Base-by-base conservation (phyloP, 495 filamentous ascomycete species). In the Sordaria brevicollis region DNA sequence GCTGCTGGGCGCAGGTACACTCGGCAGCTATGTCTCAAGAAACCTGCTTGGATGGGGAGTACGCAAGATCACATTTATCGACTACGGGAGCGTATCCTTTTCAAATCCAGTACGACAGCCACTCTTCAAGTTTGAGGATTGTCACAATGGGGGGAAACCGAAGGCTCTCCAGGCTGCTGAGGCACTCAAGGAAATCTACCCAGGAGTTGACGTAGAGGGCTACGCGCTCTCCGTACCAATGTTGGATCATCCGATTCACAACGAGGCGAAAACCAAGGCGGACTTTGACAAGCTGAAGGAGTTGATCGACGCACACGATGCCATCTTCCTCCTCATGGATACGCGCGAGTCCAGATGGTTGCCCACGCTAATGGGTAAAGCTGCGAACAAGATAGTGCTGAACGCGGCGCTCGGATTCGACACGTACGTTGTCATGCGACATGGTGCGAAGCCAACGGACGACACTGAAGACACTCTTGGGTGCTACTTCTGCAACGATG, bases 401-500 rank as follows among this genome's bases (percentile, higher is more conserved):
- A 99, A 97, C 80, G 93, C 94, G 35, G 95, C 95, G 17, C 83
- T 99, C 62, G 95, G 95, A 0, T 99, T 99, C 77, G 95, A 99
- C 81, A 93, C 92, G 0, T 99, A 92, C 77, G 93, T 99, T 19
- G 93, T 96, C 37, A 97, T 99, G 95, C 86, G 95, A 73, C 95
- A 99, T 80, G 95, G 95, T 8, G 80, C 91, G 15, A 75, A 81
- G 31, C 80, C 79, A 17, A 75, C 76, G 31, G 83, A 85, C 21
- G 88, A 83, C 31, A 81, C 78, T 38, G 75, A 83, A 57, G 83
- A 87, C 31, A 90, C 93, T 70, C 84, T 97, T 33, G 95, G 95
- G 11, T 99, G 95, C 75, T 99, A 99, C 77, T 99, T 97, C 78
- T 99, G 95, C 82, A 97, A 96, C 76, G 95, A 99, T 78, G 94